Percentiles rank a stretch among this genome's conserved stretches.
phyloP scores from a whole-genome alignment of 257 asterid genomes.

The Scutellaria barbata region DNA sequence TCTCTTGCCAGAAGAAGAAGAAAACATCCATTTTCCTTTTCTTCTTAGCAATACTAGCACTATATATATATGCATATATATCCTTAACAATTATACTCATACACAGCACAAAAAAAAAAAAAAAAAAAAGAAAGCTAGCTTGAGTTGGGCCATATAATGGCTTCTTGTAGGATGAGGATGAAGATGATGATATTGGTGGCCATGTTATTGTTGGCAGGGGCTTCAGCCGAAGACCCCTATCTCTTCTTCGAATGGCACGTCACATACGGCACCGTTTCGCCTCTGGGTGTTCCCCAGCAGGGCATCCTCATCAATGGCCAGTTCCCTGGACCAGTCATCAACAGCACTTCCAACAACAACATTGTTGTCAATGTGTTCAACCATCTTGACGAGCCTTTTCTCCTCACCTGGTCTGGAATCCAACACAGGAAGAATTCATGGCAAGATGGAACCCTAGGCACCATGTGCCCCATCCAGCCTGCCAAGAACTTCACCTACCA shows the following conservation, averaged over 20 bases:
- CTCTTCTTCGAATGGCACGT: neutral
- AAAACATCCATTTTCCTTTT: neutral
- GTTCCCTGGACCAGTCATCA: no score
- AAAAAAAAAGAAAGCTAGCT: neutral
- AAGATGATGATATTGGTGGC: neutral
- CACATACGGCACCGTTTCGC: neutral
- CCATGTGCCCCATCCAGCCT: no score
- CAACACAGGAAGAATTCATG: no score
- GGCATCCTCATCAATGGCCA: no score
- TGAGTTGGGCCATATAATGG: neutral
- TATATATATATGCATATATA: neutral
- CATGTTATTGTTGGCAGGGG: neutral
- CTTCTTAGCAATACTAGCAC: neutral
- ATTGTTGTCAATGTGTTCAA: no score
- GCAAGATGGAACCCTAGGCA: no score
- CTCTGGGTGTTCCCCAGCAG: no score
- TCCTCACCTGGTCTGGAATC: no score
- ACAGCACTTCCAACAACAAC: no score
- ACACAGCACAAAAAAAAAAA: neutral
- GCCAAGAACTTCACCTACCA: no score
- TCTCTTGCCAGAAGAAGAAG: slow-evolving; percentile 14
- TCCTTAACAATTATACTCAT: neutral
- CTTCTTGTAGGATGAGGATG: neutral
- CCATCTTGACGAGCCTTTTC: no score
- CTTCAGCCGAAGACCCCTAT: neutral